A percentile compares a stretch with the other conserved stretches of the same genome.
phyloP scores from a whole-genome alignment of 2,329 filamentous ascomycete genomes.

The Trichoderma sp. region DNA sequence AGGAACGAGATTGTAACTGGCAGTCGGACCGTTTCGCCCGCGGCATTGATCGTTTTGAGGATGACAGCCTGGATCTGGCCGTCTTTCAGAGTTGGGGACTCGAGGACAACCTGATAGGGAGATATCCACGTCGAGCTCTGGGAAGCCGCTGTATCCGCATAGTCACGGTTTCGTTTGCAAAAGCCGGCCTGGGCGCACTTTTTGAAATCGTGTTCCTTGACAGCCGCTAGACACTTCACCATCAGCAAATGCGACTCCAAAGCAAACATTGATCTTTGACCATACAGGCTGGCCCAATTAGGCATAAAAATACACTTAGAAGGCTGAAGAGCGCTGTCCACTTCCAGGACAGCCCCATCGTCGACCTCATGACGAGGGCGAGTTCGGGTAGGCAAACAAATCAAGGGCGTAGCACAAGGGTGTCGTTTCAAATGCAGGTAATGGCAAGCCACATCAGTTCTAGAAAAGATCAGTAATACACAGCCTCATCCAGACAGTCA shows the following conservation, averaged over 20 bases:
- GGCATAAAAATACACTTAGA: conserved; percentile 54
- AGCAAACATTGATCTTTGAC: neutral
- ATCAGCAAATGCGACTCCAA: conserved; percentile 21
- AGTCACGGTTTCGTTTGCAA: conserved; percentile 89
- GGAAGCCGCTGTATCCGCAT: conserved; percentile 71
- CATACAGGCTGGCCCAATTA: conserved; percentile 65
- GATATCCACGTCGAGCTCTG: conserved; percentile 68
- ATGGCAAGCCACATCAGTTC: conserved; percentile 12
- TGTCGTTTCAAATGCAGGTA: neutral
- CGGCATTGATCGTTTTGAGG: conserved; percentile 69
- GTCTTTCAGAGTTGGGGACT: conserved; percentile 71
- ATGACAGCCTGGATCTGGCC: conserved; percentile 77
- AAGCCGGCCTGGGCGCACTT: conserved; percentile 95
- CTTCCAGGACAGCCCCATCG: conserved; percentile 50
- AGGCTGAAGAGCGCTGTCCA: conserved; percentile 65
- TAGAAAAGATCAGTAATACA: neutral
- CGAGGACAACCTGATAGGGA: conserved; percentile 73
- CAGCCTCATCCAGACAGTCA: neutral
- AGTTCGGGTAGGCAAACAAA: conserved; percentile 19
- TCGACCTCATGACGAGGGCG: conserved; percentile 46
- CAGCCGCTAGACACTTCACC: conserved; percentile 54
- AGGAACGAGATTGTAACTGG: conserved; percentile 86
- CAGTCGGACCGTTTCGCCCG: conserved; percentile 67
- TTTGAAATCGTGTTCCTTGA: conserved; percentile 97
- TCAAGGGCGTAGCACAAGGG: neutral